Evolutionary conservation across 2,329 filamentous ascomycete genomes (phyloP), one percentile per base, ranked within the genome.

Genomic region (Macrophomina phaseolina): DNA sequence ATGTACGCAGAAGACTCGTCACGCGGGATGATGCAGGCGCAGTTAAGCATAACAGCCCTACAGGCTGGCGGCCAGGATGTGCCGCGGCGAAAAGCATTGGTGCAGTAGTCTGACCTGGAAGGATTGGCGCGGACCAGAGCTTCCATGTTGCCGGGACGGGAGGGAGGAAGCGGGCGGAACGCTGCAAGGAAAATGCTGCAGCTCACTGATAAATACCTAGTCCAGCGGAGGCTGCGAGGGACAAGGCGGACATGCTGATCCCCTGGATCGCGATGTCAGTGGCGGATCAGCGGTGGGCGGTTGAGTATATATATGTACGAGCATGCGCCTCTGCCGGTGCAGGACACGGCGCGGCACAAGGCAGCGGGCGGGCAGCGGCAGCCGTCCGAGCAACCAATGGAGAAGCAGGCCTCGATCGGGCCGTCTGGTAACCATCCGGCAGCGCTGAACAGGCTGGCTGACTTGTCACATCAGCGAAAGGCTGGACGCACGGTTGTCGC

Each of bases 261-360:
- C 42, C 11, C 11, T n/a, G 49, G 52, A 55, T 55, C 52, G 52
- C 52, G 32, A 55, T 28, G 52, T 40, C 52, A 18, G 52, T 12
- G 52, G 30, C 7, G 34, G 34, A 55, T 55, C 34, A 40, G 52
- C 52, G 52, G 34, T 34, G 23, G 23, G 14, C 8, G 7, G 30
- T 23, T 53, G 32, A 18, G 16, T 30, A 11, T 30, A 34, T 32
- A 8, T 53, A 53, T 34, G 28, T 8, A 36, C 16, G 28, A 14
- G 23, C 23, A 23, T 23, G 23, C 23, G 3, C 23, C 23, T 23
- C 23, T 23, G 2, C 23, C 23, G 23, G 23, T 23, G 23, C 23
- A 23, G 23, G 23, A 23, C 23, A 23, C 23, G 23, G 23, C 23
- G 23, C 23, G 23, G 23, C 23, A 2, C 23, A 23, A 23, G 23